Conservation (phyloP, 768 basidiomycete genomes). For the Rhodotorula paludigena region DNA sequence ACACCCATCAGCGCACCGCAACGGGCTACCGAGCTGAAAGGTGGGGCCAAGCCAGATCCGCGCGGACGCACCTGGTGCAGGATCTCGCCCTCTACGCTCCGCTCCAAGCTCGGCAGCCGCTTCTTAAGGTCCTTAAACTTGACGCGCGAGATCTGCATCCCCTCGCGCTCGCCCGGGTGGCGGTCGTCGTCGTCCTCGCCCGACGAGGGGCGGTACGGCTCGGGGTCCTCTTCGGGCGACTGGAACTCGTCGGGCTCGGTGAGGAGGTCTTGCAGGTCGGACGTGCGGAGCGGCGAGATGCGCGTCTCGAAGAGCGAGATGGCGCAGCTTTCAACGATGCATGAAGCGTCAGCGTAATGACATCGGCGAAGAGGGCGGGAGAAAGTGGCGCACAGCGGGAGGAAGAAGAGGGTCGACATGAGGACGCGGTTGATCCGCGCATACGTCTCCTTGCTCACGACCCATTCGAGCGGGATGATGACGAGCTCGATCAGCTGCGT, state of each 20-base stretch:
- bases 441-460: constrained; percentile 44
- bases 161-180: constrained; percentile 39
- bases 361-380: no score
- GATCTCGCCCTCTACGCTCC: constrained; percentile 16
- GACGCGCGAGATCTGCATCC: constrained; percentile 45
- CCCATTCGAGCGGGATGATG: constrained; percentile 42
- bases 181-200: constrained; percentile 19
- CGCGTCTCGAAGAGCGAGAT: constrained; percentile 50
- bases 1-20: neutral
- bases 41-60: neutral
- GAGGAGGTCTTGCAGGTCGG: constrained; percentile 17
- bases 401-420: constrained; percentile 49
- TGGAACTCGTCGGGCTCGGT: constrained; percentile 26
- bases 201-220: constrained; percentile 8
- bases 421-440: constrained; percentile 46
- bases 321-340: neutral
- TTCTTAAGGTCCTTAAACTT: constrained; percentile 46
- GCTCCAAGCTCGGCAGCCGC: constrained; percentile 34
- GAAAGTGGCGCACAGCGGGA: constrained; percentile 40
- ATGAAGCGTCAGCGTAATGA: neutral
- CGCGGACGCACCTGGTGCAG: constrained; percentile 6
- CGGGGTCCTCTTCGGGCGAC: constrained; percentile 20
- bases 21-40: no score
- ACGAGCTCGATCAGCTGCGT: constrained; percentile 32
- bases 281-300: constrained; percentile 21